Base-by-base conservation (phyloP, 225 moss, liverwort and hornwort genomes). In the Sphagnum contortum region DNA sequence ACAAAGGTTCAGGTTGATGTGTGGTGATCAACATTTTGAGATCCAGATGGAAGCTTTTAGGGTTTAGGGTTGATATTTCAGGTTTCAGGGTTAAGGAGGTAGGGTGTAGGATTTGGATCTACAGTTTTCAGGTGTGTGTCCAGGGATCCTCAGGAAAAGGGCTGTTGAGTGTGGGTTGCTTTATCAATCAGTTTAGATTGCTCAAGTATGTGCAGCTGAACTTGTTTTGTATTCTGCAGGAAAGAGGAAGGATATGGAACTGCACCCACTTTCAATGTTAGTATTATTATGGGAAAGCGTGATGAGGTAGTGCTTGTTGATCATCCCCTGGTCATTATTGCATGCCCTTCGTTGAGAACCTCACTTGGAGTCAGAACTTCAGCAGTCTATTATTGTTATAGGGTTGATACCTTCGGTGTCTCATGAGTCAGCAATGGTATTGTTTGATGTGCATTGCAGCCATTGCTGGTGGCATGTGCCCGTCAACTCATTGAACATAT, bases 171-270 rank as follows among this genome's bases (percentile, higher is more conserved):
- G 29, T 29, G 29, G 29, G 29, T 29, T 29, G 29, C 29, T 29
- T 29, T 44, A 14, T 12, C 49, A n/a, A 48, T 7, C 57, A 47
- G 49, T 44, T 59, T 3, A 13, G 14, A 11, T 9, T 3, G 44
- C n/a, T 52, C 66, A 50, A 50, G 12, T 11, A 9, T 44, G 10
- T 55, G 44, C 13, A 48, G 45, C 10, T 47, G 7, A 55, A 57
- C 52, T 55, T 4, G 5, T 45, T 62, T 10, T 13, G 29, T 29
- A 29, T 47, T 48, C 10, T 66, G 44, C 71, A 92, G 91, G 75
- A 95, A 91, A 80, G 94, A 91, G 71, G 86, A 91, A 66, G 86
- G 82, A n/a, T 95, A 86, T 66, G 89, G 91, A 55, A 84, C 86
- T 64, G 79, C 85, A 60, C 72, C 88, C 11, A 88, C 89, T 8